Evolutionary conservation across 1,139 yeast species (phyloP).

Genomic region (Yamadazyma songkhlaensis): DNA sequence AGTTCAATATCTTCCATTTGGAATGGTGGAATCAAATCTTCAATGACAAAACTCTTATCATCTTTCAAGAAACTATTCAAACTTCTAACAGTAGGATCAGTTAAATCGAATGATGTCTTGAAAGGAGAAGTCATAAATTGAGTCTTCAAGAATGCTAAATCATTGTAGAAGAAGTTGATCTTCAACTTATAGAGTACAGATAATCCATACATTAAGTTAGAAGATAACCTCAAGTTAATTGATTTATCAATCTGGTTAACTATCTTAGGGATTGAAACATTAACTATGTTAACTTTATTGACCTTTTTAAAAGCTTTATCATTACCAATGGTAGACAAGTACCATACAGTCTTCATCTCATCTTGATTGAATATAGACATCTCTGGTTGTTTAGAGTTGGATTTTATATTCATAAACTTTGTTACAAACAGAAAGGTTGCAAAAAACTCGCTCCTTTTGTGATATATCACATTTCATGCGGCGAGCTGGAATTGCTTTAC

Average conservation of each 20-base stretch:
- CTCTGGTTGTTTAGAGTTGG: too few relatives aligned
- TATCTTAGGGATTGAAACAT: slow-evolving; percentile 46
- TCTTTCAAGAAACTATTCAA: slow-evolving; percentile 4
- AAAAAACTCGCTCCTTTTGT: slow-evolving; percentile 1
- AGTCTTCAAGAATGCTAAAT: slow-evolving; percentile 17
- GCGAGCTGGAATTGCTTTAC: too few relatives aligned
- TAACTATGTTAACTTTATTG: slow-evolving; percentile 24
- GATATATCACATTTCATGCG: too few relatives aligned
- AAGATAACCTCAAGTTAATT: slow-evolving; percentile 20
- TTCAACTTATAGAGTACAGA: slow-evolving; percentile 53
- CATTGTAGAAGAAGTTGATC: slow-evolving; percentile 42
- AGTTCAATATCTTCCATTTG: slow-evolving; percentile 5
- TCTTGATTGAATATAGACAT: slow-evolving; percentile 5
- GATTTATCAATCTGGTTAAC: slow-evolving; percentile 36
- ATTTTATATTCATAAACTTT: background rate
- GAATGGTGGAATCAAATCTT: slow-evolving; percentile 10
- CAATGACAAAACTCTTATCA: slow-evolving; percentile 7
- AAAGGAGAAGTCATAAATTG: background rate
- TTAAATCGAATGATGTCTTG: background rate
- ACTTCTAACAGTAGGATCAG: background rate
- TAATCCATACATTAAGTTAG: slow-evolving; percentile 56
- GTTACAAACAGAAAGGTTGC: slow-evolving; percentile 5
- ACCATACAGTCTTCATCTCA: slow-evolving; percentile 11
- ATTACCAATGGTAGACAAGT: slow-evolving; percentile 8
- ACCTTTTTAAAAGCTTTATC: slow-evolving; percentile 25